Evolutionary conservation across 305 asterid species (phyloP).

Genomic region (Fraxinus sp.): DNA sequence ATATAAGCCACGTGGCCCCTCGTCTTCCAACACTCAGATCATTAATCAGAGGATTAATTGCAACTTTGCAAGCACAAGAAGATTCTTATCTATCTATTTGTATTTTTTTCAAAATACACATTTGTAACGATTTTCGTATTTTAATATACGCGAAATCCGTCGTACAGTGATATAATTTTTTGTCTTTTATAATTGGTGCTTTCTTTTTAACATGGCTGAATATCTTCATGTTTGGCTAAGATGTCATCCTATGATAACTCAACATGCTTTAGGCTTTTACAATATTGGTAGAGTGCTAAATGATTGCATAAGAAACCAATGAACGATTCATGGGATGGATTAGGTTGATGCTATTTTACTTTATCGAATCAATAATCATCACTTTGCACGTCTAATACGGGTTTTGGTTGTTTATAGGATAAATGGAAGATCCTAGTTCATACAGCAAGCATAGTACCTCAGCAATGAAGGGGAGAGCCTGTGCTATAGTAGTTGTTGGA

Average conservation of each 20-base stretch:
- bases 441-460: constrained; percentile 94
- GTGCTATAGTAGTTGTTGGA: constrained; percentile 89
- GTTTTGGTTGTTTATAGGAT: constrained; percentile 51
- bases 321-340: constrained; percentile 34
- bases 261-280: constrained; percentile 33
- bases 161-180: no score
- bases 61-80: no score
- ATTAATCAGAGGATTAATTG: no score
- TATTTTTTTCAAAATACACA: no score
- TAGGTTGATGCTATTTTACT: neutral
- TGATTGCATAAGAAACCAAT: constrained; percentile 28
- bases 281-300: constrained; percentile 19
- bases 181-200: neutral
- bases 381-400: constrained; percentile 22
- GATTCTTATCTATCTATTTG: no score
- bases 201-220: neutral
- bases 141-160: no score
- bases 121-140: no score
- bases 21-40: no score
- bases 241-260: neutral
- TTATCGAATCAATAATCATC: constrained; percentile 13
- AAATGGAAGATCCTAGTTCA: constrained; percentile 97
- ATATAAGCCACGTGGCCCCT: no score
- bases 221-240: neutral
- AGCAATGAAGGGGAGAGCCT: constrained; percentile 92